Conservation (phyloP, 495 filamentous ascomycete genomes). For the Geoglossum glabrum region DNA sequence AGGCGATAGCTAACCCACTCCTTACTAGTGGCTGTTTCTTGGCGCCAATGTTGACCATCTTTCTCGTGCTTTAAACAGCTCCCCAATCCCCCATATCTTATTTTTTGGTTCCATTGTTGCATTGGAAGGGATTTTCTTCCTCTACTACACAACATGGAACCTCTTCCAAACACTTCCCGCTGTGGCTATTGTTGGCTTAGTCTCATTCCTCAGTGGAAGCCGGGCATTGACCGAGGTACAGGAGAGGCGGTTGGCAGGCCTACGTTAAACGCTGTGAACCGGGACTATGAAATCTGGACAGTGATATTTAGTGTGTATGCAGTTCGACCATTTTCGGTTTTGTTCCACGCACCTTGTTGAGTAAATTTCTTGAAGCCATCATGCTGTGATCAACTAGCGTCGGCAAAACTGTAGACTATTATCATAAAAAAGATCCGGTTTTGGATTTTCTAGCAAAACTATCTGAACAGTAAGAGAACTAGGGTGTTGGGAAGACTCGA, state of each 20-base stretch:
- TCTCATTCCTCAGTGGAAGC: constrained; percentile 73
- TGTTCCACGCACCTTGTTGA: not conserved
- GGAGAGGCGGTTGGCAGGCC: constrained; percentile 58
- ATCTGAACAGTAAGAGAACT: not conserved
- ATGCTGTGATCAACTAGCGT: not conserved
- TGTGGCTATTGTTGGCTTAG: constrained; percentile 39
- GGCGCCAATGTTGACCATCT: constrained; percentile 76
- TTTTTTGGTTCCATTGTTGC: constrained; percentile 71
- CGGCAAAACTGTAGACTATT: not conserved
- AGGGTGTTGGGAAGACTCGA: not conserved
- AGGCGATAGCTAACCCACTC: not conserved
- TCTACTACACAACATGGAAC: constrained; percentile 89
- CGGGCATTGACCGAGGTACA: constrained; percentile 88
- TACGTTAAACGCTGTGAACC: constrained; percentile 31
- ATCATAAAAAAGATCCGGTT: not conserved
- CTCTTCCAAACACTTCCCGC: constrained; percentile 77
- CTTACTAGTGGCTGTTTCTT: constrained; percentile 46
- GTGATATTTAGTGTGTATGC: not conserved
- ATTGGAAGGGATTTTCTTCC: constrained; percentile 80
- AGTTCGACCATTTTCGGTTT: not conserved
- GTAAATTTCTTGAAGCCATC: not conserved
- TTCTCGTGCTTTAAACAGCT: constrained; percentile 44
- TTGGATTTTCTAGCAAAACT: not conserved
- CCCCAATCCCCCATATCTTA: constrained; percentile 55
- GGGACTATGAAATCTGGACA: not conserved